Evolutionary conservation across 352 stramenopile species (phyloP), one percentile per base, ranked within the genome.

Genomic region (Aphanomyces stellatus): DNA sequence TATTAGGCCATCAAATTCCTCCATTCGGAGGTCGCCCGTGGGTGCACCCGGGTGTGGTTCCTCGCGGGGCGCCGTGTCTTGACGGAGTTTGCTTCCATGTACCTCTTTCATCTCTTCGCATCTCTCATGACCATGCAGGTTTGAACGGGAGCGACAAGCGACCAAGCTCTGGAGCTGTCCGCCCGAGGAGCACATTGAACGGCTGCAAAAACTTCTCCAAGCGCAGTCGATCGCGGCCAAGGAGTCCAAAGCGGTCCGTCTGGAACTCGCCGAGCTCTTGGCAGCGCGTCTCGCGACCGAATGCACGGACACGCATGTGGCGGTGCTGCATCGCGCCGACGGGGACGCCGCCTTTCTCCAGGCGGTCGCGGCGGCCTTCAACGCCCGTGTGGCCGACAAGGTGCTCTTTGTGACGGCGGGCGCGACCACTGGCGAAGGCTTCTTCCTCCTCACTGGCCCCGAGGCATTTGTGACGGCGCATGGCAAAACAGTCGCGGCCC

Each of bases 11-110:
- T 96, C 64, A 85, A 85, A 40, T 66, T 96, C 10, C 71, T 96
- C 5, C 85, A 79, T 66, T 80, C 77, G 13, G 87, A 95, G 56
- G 79, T 75, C n/a, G 75, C 81, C 17, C 82, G 84, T 4, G 76
- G 76, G 19, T 74, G 80, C 35, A 83, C 79, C 53, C 82, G 85
- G 41, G 73, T 96, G 19, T 93, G 88, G 79, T 96, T 96, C 64
- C 81, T 94, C 19, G 83, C 83, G 30, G 88, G 88, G 15, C 72
- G 84, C n/a, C 83, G 88, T 25, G 79, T 94, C 43, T 87, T 87
- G 63, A 74, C 77, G 48, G 82, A 91, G 62, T 93, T 93, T 69
- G 72, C 82, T 34, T 72, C 77, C 70, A 91, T 93, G 81, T 90
- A 51, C 13, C 22, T 25, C 46, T 51, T 27, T 33, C 17, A 51